Evolutionary conservation across 495 filamentous ascomycete species (phyloP).

Genomic region (Aspergillus leporis): DNA sequence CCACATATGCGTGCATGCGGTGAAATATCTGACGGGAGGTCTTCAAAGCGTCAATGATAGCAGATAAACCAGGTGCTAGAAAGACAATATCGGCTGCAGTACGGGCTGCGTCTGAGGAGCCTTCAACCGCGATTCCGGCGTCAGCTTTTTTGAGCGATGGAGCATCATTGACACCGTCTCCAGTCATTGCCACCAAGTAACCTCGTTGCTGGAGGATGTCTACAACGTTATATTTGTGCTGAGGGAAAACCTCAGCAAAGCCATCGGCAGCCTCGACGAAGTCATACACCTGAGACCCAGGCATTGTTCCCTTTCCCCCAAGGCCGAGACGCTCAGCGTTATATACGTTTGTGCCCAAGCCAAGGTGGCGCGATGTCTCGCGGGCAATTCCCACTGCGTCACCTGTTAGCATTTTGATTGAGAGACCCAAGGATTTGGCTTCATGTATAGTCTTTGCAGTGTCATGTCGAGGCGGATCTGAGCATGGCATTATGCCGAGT

Average conservation of each 20-base stretch:
- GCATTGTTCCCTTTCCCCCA: constrained; percentile 85
- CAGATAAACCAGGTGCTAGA: constrained; percentile 84
- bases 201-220: constrained; percentile 94
- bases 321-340: constrained; percentile 85
- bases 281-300: constrained; percentile 88
- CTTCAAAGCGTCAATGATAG: constrained; percentile 92
- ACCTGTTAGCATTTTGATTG: constrained; percentile 96
- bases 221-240: constrained; percentile 97
- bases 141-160: constrained; percentile 96
- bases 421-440: constrained; percentile 82
- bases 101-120: constrained; percentile 87
- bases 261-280: constrained; percentile 95
- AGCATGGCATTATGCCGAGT: constrained; percentile 91
- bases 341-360: constrained; percentile 92
- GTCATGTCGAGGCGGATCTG: constrained; percentile 87
- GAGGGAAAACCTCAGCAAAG: constrained; percentile 91
- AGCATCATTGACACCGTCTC: constrained; percentile 97
- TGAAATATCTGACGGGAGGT: constrained; percentile 95
- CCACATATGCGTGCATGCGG: constrained; percentile 95
- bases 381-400: constrained; percentile 91
- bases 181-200: constrained; percentile 96
- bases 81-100: constrained; percentile 95
- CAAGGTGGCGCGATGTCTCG: constrained; percentile 86
- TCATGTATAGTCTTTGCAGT: constrained; percentile 88
- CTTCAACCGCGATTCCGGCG: constrained; percentile 84